Evolutionary conservation across 2,329 filamentous ascomycete species (phyloP), one percentile per base, ranked within the genome.

Genomic region (Thielaviopsis punctulata): DNA sequence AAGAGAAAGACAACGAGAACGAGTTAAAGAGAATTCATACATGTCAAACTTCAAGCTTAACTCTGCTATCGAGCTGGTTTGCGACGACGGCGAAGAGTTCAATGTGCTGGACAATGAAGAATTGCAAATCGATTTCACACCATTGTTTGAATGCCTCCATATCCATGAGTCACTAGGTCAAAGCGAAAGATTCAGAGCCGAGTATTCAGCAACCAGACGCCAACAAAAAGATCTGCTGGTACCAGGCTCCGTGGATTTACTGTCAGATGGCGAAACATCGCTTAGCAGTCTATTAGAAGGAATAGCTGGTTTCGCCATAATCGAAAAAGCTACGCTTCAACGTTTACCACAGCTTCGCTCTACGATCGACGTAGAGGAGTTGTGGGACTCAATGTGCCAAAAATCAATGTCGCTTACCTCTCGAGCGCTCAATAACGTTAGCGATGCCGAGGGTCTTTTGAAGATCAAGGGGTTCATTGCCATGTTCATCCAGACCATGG

Each of bases 341-440:
- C 84, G 84, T 58, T 82, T 84, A 0, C 86, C 87, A 1, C 86
- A 92, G 61, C 70, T 98, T 48, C 80, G 92, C 57, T 84, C 87
- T 24, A 70, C 79, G 10, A 78, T 85, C 58, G 92, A 98, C 69
- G 89, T 90, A 65, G 92, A 98, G 62, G 92, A 96, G 66, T 71
- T 98, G 2, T 98, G 92, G 92, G 90, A 96, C 61, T 95, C 89
- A 0, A 92, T 96, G 86, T 96, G 90, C 62, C 86, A 89, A 61
- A 81, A 83, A 45, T 83, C 86, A 0, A 87, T 96, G 58, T 76
- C 75, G 8, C 71, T 96, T 47, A 93, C 94, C 56, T 81, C 82
- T 1, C 86, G 82, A 59, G 83, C 86, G 0, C 70, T 98, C 4
- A 75, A 77, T 48, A 79, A 81, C 41, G 79, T 98, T n/a, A 80